Percentiles rank a stretch among this genome's conserved stretches.
Conservation (phyloP, 768 basidiomycete genomes). For the Imleria badia region DNA sequence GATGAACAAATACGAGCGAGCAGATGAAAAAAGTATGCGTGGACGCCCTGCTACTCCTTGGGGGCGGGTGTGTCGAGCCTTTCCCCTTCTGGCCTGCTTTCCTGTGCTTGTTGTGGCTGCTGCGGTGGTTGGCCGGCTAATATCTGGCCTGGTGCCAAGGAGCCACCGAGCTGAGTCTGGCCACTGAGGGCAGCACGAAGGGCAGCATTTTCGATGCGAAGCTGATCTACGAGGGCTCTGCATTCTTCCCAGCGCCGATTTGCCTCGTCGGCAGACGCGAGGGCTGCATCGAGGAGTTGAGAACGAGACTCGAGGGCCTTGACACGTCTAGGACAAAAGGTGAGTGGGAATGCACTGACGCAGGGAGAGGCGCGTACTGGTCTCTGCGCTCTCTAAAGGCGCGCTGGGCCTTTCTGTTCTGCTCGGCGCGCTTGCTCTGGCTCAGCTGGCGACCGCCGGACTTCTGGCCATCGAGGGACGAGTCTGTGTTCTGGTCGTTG, state of each 20-base stretch:
- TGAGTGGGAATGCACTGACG: constrained; percentile 5
- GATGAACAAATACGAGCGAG: constrained; percentile 2
- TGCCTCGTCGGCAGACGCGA: constrained; percentile 84
- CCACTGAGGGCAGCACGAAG: constrained; percentile 65
- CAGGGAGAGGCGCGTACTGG: constrained; percentile 51
- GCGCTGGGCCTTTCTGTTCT: constrained; percentile 92
- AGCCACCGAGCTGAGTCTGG: constrained; percentile 35
- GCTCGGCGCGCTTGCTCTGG: constrained; percentile 86
- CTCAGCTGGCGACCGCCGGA: constrained; percentile 57
- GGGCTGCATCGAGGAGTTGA: constrained; percentile 79
- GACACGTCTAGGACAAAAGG: constrained; percentile 59
- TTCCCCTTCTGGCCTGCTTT: constrained; percentile 27
- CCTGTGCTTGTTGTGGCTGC: constrained; percentile 22
- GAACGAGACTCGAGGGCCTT: constrained; percentile 86
- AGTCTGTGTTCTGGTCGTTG: constrained; percentile 18
- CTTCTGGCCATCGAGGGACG: constrained; percentile 5
- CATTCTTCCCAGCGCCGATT: constrained; percentile 91
- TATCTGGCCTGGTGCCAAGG: constrained; percentile 31
- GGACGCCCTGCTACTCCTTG: constrained; percentile 25
- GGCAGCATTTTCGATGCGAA: constrained; percentile 80
- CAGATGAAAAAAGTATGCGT: neutral
- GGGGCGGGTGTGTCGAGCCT: constrained; percentile 23
- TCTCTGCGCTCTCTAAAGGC: constrained; percentile 90
- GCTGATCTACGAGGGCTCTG: constrained; percentile 83
- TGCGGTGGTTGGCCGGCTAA: constrained; percentile 23